These are phyloP conservation scores for Heterobasidion occidentale DNA, from an alignment of 1,284 basidiomycete species.

Conservation along the genomic window DNA sequence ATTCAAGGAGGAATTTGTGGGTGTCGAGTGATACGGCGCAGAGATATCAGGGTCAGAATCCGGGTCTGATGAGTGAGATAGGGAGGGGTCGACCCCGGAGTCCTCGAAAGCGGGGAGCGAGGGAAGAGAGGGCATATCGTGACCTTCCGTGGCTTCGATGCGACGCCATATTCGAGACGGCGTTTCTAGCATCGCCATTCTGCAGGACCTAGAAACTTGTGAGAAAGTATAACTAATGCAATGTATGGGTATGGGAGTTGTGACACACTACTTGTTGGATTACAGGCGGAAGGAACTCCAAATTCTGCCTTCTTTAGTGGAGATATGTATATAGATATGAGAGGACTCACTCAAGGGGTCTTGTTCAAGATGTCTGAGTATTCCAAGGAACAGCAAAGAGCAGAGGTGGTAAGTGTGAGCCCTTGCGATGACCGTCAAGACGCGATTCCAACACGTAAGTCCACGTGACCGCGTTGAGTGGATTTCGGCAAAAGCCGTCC, in stretches of 20 bases:
- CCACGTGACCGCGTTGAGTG: neutral
- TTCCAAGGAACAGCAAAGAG: neutral
- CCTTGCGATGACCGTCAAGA: neutral
- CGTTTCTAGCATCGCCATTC: conserved; percentile 47
- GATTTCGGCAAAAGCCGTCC: no score
- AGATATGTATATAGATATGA: neutral
- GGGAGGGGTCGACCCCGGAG: conserved; percentile 27
- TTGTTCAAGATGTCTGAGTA: neutral
- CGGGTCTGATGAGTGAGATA: neutral
- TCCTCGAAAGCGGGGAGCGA: conserved; percentile 64
- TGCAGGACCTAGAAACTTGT: neutral
- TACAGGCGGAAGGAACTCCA: neutral
- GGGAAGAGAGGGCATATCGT: conserved; percentile 72
- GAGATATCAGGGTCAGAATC: conserved; percentile 14
- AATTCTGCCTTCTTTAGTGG: neutral
- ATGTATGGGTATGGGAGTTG: neutral
- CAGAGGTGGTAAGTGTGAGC: neutral
- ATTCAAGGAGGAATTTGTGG: conserved; percentile 35
- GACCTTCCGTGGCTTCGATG: conserved; percentile 59
- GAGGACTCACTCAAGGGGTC: neutral
- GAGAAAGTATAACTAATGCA: neutral
- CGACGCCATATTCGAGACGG: conserved; percentile 75
- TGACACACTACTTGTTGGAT: neutral
- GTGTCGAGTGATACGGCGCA: conserved; percentile 58
- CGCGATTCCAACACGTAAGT: neutral